These are phyloP conservation scores for Jacaranda copaia DNA, from an alignment of 257 asterid species.

Conservation along the genomic window DNA sequence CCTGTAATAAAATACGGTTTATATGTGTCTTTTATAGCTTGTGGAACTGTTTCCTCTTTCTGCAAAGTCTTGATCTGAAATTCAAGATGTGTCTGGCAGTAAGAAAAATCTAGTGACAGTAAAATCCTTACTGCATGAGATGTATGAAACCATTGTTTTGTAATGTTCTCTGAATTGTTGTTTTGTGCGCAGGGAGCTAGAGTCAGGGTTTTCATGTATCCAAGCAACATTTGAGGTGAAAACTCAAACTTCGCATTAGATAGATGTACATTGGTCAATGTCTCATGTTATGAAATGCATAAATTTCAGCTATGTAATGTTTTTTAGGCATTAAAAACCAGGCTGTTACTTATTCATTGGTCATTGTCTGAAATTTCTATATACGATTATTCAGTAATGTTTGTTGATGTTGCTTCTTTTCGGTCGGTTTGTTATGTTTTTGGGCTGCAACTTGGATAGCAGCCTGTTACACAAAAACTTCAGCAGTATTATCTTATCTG, in stretches of 20 bases:
- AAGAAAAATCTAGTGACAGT: background rate
- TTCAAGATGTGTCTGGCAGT: background rate
- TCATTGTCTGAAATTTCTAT: background rate
- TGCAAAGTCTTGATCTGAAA: background rate
- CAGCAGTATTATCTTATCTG: background rate
- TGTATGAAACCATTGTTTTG: background rate
- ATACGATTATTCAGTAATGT: background rate
- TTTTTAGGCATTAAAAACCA: background rate
- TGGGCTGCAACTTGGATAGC: background rate
- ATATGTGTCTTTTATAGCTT: background rate
- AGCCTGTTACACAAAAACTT: background rate
- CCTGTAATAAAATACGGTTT: background rate
- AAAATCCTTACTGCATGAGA: background rate
- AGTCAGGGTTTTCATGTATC: conserved; percentile 79
- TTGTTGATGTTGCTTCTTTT: background rate
- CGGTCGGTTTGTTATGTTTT: background rate
- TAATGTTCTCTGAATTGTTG: background rate
- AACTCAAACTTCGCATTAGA: background rate
- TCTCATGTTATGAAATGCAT: background rate
- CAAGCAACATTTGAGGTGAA: conserved; percentile 62
- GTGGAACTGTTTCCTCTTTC: background rate
- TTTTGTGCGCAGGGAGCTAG: conserved; percentile 57
- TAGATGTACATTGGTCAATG: background rate
- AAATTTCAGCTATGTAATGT: background rate
- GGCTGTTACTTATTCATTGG: background rate